Base-by-base conservation (phyloP, 345 rosid species). In the Linum trigynum region DNA sequence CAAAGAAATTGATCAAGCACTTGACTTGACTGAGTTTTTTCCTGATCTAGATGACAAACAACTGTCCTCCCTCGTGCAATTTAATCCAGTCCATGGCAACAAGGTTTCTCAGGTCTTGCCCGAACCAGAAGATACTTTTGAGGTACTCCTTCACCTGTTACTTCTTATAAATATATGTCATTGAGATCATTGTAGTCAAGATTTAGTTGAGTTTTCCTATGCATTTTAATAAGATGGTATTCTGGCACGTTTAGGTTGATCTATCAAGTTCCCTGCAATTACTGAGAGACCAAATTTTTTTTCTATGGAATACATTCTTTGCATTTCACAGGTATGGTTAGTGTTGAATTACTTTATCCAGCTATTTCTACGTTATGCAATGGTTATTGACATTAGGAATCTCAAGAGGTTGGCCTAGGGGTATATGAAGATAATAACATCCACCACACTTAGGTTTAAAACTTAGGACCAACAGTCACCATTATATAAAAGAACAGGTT, bases 121-220 rank as follows among this genome's bases (percentile, higher is more conserved):
- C 82, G 84, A 76, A 76, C 84, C 82, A 77, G 85, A 72, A 75
- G 82, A 83, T 81, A 77, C 69, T 79, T 74, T 76, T 73, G 87
- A 90, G 98, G 98, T 92, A 41, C 45, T 41, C 45, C 5, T 4
- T 41, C 9, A 80, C 77, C 78, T 78, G 70, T 77, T 83, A 72
- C 76, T 79, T 41, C 9, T 41, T 41, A 79, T 74, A 66, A 61
- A 32, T 64, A 23, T 43, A 11, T 45, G 73, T 64, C 57, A 62
- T 15, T 42, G 4, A 65, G 51, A 62, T 45, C 57, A 40, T 41
- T 23, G 32, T 23, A 23, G 32, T 23, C 32, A 23, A 23, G 45
- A 41, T 41, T 41, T 41, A 41, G 6, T 41, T 41, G 5, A 41
- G 9, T 4, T 63, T 64, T 41, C 57, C 53, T 3, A 51, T 43